Evolutionary conservation across 768 basidiomycete species (phyloP), one percentile per base, ranked within the genome.

Genomic region (Dacryopinax spathularia): DNA sequence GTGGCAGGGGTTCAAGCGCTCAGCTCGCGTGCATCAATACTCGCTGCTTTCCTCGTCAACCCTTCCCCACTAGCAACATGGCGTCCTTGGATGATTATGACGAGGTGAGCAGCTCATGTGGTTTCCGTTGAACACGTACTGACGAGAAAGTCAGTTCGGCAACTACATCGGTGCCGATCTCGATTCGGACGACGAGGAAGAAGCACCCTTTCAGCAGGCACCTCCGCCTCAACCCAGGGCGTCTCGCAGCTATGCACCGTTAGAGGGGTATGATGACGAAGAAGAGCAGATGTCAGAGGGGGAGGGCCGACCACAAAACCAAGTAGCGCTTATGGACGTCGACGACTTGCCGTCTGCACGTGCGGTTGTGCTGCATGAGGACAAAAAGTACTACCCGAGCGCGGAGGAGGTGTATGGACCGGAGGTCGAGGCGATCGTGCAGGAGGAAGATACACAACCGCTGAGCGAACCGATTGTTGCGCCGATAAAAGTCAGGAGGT

Each of bases 141-240:
- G 59, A 64, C 60, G 56, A 33, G 34, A 62, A 15, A 68, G 64
- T 20, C 34, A 97, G 77, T 95, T 95, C 72, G 94, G 93, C 68
- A 97, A 96, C 80, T 96, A 97, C 76, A 94, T 97, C 72, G 94
- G 93, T 65, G 91, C 85, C 27, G 94, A 95, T 78, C 78, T 95
- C 59, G 91, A 89, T 69, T 95, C 92, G 34, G 93, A 95, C 70
- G 72, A 73, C n/a, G 74, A 71, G 5, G 87, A 89, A 60, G 83
- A 82, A 72, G 67, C 86, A 25, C 63, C 68, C 82, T 64, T 63
- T 20, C 68, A 16, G 60, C 83, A 82, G 63, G 69, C 79, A 22
- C 25, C 31, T 29, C 48, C 48, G 60, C 78, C 78, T 66, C 84
- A 81, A 70, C 68, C 41, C 20, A 67, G 36, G 56, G 68, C 64